phyloP scores from a whole-genome alignment of 202 grass and related monocot species.

The Bolboschoenoplectus hybrid region DNA sequence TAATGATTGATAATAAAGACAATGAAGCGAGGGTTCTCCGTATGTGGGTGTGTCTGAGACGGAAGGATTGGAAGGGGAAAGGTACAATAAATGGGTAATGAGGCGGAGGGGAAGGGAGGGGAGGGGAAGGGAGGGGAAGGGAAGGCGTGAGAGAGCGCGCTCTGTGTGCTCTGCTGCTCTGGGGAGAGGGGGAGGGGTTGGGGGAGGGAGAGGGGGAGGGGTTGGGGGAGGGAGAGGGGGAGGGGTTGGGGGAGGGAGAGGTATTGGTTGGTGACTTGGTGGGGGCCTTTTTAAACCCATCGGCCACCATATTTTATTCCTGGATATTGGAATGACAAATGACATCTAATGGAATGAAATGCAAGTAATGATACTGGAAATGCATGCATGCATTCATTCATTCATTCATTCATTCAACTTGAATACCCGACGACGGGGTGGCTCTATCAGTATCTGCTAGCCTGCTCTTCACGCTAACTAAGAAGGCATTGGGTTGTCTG shows the following conservation, averaged over 20 bases:
- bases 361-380: too few relatives aligned
- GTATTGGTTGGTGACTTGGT: constrained; percentile 22
- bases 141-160: constrained; percentile 12
- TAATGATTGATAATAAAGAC: neutral
- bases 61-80: neutral
- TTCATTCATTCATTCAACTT: too few relatives aligned
- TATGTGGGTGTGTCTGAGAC: neutral
- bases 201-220: neutral
- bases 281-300: constrained; percentile 40
- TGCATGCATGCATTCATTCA: too few relatives aligned
- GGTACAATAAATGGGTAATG: neutral
- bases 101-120: neutral
- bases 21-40: too few relatives aligned
- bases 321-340: constrained; percentile 18
- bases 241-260: neutral
- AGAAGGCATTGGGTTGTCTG: too few relatives aligned
- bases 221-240: neutral
- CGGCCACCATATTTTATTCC: constrained; percentile 30
- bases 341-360: neutral
- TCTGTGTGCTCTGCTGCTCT: neutral
- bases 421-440: too few relatives aligned
- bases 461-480: too few relatives aligned
- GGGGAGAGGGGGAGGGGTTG: neutral
- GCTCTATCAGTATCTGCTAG: too few relatives aligned
- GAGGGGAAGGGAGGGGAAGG: neutral